phyloP scores from a whole-genome alignment of 768 basidiomycete genomes.

The Psilocybe cyanescens region DNA sequence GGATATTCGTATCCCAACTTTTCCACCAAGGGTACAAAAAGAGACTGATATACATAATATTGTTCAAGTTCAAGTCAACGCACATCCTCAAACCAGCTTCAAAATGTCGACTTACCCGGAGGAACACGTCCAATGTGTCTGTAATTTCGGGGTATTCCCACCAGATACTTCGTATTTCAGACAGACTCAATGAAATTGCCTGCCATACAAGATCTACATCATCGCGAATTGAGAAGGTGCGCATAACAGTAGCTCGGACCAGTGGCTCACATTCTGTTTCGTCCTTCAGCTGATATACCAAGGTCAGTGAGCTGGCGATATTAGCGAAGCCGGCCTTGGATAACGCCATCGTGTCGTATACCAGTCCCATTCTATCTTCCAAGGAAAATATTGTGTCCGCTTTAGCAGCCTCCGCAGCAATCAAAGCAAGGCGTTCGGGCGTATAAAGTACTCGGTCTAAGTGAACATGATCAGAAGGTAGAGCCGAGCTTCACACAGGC shows the following conservation, averaged over 20 bases:
- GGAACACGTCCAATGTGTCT: constrained; percentile 61
- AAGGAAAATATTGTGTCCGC: constrained; percentile 67
- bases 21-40: constrained; percentile 78
- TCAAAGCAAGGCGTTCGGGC: constrained; percentile 73
- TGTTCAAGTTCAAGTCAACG: neutral
- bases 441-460: constrained; percentile 87
- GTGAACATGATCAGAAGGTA: neutral
- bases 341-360: constrained; percentile 81
- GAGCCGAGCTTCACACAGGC: neutral
- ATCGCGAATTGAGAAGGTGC: neutral
- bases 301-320: constrained; percentile 75
- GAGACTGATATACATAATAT: constrained; percentile 38
- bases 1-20: constrained; percentile 79
- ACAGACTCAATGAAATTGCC: constrained; percentile 62
- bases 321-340: constrained; percentile 82
- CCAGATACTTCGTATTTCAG: constrained; percentile 66
- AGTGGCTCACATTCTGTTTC: constrained; percentile 71
- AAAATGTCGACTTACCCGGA: constrained; percentile 46
- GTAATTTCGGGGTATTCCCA: constrained; percentile 74
- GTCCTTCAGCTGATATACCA: constrained; percentile 67
- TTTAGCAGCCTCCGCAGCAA: constrained; percentile 81
- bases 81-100: neutral
- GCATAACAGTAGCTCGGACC: neutral
- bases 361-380: constrained; percentile 90
- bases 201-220: constrained; percentile 81